Evolutionary conservation across 2,329 filamentous ascomycete genomes (phyloP).

Genomic region (Setomelanomma holmii): DNA sequence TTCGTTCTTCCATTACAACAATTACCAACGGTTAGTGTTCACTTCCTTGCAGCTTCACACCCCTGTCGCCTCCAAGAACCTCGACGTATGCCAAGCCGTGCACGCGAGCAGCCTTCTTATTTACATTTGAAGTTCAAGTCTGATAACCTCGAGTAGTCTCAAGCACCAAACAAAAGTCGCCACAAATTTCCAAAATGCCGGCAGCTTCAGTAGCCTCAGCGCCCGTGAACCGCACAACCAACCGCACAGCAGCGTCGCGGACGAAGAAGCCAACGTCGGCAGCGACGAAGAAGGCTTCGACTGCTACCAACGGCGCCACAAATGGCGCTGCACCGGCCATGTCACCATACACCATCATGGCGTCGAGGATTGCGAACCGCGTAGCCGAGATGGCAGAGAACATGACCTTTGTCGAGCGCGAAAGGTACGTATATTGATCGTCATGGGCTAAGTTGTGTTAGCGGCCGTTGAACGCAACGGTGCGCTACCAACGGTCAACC

Average conservation of each 20-base stretch:
- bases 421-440: constrained; percentile 37
- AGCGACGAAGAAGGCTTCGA: constrained; percentile 28
- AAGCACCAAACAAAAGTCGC: neutral
- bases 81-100: constrained; percentile 21
- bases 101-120: constrained; percentile 25
- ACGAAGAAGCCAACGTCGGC: constrained; percentile 35
- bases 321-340: constrained; percentile 40
- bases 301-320: constrained; percentile 29
- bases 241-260: constrained; percentile 39
- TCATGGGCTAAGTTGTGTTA: constrained; percentile 4
- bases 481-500: constrained; percentile 15
- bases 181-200: constrained; percentile 32
- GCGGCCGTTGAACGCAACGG: constrained; percentile 23
- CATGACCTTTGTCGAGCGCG: constrained; percentile 59
- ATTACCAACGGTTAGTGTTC: constrained; percentile 21
- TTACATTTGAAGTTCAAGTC: neutral
- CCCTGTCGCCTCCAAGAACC: constrained; percentile 4
- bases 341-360: constrained; percentile 61
- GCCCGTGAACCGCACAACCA: constrained; percentile 40
- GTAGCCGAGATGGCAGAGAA: constrained; percentile 62
- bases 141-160: constrained; percentile 5
- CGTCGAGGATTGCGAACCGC: constrained; percentile 57
- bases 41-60: constrained; percentile 2
- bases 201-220: constrained; percentile 43
- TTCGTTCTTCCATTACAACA: neutral